These are phyloP conservation scores for Cornus suecica DNA, from an alignment of 148 eudicot species.

Conservation along the genomic window DNA sequence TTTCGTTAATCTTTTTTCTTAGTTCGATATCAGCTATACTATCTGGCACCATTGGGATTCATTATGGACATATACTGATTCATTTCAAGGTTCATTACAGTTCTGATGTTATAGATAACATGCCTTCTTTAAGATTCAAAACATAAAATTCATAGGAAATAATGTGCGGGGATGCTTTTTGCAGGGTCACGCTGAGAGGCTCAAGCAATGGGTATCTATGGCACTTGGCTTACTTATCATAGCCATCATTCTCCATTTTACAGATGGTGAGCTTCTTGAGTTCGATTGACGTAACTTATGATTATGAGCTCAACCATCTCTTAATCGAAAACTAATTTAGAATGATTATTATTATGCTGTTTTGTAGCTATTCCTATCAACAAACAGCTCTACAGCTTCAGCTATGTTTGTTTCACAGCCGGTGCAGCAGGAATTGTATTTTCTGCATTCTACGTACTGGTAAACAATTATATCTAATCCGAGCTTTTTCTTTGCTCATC, in stretches of 20 bases:
- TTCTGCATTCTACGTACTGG: constrained; percentile 43
- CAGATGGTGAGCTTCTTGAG: constrained; percentile 35
- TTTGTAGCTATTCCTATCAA: constrained; percentile 51
- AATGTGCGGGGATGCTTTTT: background rate
- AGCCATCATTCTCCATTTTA: constrained; percentile 46
- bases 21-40: constrained; percentile 49
- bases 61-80: constrained; percentile 51
- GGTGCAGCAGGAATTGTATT: constrained; percentile 57
- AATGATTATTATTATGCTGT: background rate
- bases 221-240: constrained; percentile 36
- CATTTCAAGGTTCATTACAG: constrained; percentile 33
- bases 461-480: constrained; percentile 11
- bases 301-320: background rate
- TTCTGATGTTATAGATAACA: background rate
- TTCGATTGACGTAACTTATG: background rate
- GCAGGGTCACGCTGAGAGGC: constrained; percentile 54
- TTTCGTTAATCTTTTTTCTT: constrained; percentile 7
- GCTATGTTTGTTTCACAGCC: constrained; percentile 55
- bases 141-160: background rate
- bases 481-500: background rate
- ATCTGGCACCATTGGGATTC: constrained; percentile 54
- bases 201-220: constrained; percentile 59
- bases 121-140: background rate
- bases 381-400: constrained; percentile 55
- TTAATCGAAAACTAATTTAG: background rate